Conservation (phyloP, 164 flowering plant species). For the Chimonanthus praecox region DNA sequence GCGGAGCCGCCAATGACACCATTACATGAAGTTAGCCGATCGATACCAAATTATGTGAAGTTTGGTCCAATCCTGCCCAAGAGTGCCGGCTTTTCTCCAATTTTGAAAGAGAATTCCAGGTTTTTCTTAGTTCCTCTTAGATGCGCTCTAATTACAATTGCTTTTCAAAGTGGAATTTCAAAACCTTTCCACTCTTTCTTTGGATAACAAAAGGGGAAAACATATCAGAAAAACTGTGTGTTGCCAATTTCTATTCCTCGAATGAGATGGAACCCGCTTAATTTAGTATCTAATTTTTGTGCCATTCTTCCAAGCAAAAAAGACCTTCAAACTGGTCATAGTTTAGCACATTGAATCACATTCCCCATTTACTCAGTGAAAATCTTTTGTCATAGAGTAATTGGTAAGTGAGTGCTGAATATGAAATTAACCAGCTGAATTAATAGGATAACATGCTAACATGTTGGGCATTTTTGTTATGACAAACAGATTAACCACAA, state of each 20-base stretch:
- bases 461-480: conserved; percentile 8
- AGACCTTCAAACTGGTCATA: too few relatives aligned
- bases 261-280: too few relatives aligned
- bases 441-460: background rate
- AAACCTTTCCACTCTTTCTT: too few relatives aligned
- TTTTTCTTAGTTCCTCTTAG: conserved; percentile 13
- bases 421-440: background rate
- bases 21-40: conserved; percentile 57
- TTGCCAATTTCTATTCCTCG: too few relatives aligned
- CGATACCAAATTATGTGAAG: conserved; percentile 65
- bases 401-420: background rate
- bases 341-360: too few relatives aligned
- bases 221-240: too few relatives aligned
- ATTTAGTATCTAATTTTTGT: too few relatives aligned
- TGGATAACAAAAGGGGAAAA: too few relatives aligned
- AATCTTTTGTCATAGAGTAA: background rate
- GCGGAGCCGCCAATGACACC: conserved; percentile 85
- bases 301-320: too few relatives aligned
- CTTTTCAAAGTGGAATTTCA: too few relatives aligned
- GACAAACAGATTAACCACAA: conserved; percentile 27
- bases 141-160: background rate
- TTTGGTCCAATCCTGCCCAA: conserved; percentile 80
- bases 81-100: conserved; percentile 63
- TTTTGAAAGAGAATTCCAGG: conserved; percentile 36
- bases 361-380: too few relatives aligned